phyloP scores from a whole-genome alignment of 2,329 filamentous ascomycete species.

The Aspergillus uvarum region DNA sequence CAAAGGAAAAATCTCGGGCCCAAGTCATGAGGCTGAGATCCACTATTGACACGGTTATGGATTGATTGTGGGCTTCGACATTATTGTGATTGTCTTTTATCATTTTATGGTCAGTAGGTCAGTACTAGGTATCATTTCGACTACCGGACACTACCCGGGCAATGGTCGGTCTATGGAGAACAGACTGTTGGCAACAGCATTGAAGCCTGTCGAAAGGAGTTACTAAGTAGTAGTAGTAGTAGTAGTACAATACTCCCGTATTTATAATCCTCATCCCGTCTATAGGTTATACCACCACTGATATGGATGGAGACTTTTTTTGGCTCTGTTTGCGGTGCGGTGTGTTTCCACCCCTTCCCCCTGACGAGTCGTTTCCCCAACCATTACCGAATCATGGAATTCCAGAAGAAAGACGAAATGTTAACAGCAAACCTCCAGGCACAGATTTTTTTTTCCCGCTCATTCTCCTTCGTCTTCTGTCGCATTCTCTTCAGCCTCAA shows the following conservation, averaged over 20 bases:
- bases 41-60: neutral
- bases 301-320: neutral
- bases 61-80: neutral
- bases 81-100: neutral
- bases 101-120: too few relatives aligned
- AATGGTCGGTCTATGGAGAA: neutral
- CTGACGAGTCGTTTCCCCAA: neutral
- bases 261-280: neutral
- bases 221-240: too few relatives aligned
- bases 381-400: neutral
- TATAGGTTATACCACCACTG: neutral
- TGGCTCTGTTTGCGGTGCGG: neutral
- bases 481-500: neutral
- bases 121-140: neutral
- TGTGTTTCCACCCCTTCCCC: neutral
- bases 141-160: neutral
- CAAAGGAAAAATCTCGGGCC: conserved; percentile 4
- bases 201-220: neutral
- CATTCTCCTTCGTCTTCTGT: neutral
- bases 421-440: neutral
- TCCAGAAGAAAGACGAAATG: conserved; percentile 1
- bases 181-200: neutral
- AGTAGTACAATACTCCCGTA: neutral
- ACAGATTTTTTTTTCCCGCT: neutral
- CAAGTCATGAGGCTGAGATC: conserved; percentile 9